Conservation (phyloP, 2,329 filamentous ascomycete genomes). For the Grosmannia clavigera region DNA sequence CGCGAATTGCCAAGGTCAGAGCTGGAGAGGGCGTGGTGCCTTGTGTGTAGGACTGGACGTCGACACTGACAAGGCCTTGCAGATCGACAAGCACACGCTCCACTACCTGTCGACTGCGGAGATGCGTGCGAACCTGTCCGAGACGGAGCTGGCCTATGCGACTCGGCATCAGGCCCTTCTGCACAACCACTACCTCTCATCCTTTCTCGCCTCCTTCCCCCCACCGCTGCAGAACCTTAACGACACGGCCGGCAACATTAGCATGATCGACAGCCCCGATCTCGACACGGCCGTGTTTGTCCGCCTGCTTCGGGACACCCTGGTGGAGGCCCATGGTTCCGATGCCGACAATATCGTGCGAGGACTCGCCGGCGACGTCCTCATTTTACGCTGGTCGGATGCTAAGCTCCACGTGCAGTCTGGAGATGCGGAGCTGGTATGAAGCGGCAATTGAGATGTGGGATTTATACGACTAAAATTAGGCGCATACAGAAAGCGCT, state of each 20-base stretch:
- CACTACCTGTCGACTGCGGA: conserved; percentile 53
- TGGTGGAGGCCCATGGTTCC: conserved; percentile 48
- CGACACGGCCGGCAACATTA: conserved; percentile 78
- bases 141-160: conserved; percentile 69
- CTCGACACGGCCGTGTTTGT: conserved; percentile 75
- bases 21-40: neutral
- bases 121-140: conserved; percentile 53
- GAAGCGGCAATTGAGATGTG: conserved; percentile 14
- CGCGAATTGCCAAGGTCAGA: conserved; percentile 71
- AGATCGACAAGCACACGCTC: conserved; percentile 68
- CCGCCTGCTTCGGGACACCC: conserved; percentile 50
- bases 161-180: conserved; percentile 75
- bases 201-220: conserved; percentile 77
- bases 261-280: conserved; percentile 86
- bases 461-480: neutral
- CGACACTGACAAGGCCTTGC: conserved; percentile 1
- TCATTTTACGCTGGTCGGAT: conserved; percentile 64
- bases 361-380: conserved; percentile 48
- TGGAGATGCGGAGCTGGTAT: conserved; percentile 47
- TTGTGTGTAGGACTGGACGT: neutral
- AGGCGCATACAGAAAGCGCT: neutral
- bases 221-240: conserved; percentile 69
- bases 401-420: conserved; percentile 47
- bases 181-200: conserved; percentile 70
- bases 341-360: conserved; percentile 50